Conservation (phyloP, 352 stramenopile genomes). For the Phytophthora melonis region DNA sequence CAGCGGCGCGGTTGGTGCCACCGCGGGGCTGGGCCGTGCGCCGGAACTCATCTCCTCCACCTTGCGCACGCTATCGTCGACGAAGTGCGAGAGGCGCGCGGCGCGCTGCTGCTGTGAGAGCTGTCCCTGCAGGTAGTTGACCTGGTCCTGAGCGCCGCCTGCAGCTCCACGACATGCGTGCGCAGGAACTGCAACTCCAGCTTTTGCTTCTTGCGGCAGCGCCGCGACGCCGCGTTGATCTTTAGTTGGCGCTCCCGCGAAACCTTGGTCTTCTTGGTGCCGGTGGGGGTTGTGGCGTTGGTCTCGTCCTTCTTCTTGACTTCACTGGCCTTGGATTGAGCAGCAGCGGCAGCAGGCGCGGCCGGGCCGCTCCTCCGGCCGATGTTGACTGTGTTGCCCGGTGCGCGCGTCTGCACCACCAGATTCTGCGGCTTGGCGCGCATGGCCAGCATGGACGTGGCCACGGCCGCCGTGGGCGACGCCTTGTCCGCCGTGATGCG, state of each 20-base stretch:
- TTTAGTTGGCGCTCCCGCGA: conserved; percentile 88
- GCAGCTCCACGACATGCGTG: conserved; percentile 83
- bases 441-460: conserved; percentile 82
- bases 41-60: conserved; percentile 87
- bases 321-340: neutral
- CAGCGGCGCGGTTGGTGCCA: conserved; percentile 32
- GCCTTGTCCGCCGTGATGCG: conserved; percentile 42
- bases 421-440: conserved; percentile 34
- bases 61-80: conserved; percentile 75
- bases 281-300: conserved; percentile 23
- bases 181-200: conserved; percentile 88
- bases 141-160: conserved; percentile 74
- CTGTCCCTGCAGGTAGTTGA: conserved; percentile 51
- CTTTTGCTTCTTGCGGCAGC: conserved; percentile 90
- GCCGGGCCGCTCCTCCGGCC: neutral
- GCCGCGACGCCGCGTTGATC: conserved; percentile 85
- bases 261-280: conserved; percentile 82
- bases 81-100: conserved; percentile 60
- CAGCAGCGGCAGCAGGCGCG: neutral
- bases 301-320: conserved; percentile 42
- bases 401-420: conserved; percentile 25
- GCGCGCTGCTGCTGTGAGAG: conserved; percentile 56
- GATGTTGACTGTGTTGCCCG: conserved; percentile 51
- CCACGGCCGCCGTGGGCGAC: conserved; percentile 61
- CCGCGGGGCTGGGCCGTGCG: conserved; percentile 37